Percentiles rank a stretch among this genome's conserved stretches.
Conservation (phyloP, 805 yeast genomes). For the Scheffersomyces spartinae region DNA sequence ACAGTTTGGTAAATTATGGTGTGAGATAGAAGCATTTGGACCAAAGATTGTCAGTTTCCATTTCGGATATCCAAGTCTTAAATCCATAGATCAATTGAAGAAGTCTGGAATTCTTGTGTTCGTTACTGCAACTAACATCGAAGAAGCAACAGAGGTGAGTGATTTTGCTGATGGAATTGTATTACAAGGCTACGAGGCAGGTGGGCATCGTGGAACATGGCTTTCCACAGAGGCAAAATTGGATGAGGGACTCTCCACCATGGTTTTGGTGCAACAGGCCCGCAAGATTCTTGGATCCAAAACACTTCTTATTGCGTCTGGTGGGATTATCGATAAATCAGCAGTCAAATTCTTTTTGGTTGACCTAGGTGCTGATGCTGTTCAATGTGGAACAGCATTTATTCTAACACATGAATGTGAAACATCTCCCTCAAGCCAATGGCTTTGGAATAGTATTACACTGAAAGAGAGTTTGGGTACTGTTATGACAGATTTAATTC, state of each 20-base stretch:
- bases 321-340: constrained; percentile 33
- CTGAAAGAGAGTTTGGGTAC: constrained; percentile 8
- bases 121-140: constrained; percentile 34
- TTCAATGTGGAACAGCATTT: constrained; percentile 46
- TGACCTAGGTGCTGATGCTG: constrained; percentile 37
- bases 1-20: constrained; percentile 8
- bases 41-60: constrained; percentile 43
- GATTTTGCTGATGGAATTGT: constrained; percentile 36
- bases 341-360: constrained; percentile 19
- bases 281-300: constrained; percentile 2
- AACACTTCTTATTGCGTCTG: constrained; percentile 35
- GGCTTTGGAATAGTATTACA: constrained; percentile 7
- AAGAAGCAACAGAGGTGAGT: constrained; percentile 24
- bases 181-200: constrained; percentile 53
- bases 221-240: constrained; percentile 22
- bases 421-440: constrained; percentile 8
- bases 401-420: constrained; percentile 22
- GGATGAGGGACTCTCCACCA: constrained; percentile 18
- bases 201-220: constrained; percentile 51
- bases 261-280: constrained; percentile 5
- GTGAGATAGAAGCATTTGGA: constrained; percentile 6
- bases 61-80: constrained; percentile 33
- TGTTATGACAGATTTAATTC: constrained; percentile 20
- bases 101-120: constrained; percentile 27
- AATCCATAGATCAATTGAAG: constrained; percentile 21